Conservation (phyloP, 2,329 filamentous ascomycete genomes). For the Aciculosporium take region DNA sequence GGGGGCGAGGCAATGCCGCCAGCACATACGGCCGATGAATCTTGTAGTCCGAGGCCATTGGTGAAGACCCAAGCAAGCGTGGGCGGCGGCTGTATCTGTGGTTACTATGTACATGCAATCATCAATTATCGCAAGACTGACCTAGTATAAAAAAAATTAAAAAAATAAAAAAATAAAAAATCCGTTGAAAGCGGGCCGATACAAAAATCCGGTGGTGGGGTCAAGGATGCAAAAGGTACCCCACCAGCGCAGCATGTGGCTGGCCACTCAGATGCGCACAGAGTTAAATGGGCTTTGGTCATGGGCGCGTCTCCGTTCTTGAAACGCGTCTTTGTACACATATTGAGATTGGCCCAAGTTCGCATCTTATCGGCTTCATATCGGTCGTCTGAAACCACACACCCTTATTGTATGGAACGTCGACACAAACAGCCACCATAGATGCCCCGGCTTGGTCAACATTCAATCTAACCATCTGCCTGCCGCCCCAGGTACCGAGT, state of each 20-base stretch:
- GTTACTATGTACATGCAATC: too few species aligned
- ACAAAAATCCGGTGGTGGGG: slow-evolving; percentile 23
- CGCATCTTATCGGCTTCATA: background rate
- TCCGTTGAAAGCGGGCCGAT: slow-evolving; percentile 18
- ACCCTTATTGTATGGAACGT: too few species aligned
- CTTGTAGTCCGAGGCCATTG: slow-evolving; percentile 45
- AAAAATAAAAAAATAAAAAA: slow-evolving; percentile 26
- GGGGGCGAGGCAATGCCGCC: slow-evolving; percentile 42
- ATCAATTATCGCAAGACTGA: background rate
- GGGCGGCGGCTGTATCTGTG: background rate
- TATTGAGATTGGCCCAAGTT: background rate
- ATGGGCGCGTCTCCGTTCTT: slow-evolving; percentile 4
- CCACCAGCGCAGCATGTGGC: background rate
- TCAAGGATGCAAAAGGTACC: background rate
- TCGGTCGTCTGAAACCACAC: background rate
- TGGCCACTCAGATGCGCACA: slow-evolving; percentile 9
- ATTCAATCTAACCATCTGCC: background rate
- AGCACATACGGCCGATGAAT: slow-evolving; percentile 52
- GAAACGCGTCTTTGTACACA: slow-evolving; percentile 2
- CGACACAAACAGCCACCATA: background rate
- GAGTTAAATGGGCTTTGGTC: background rate
- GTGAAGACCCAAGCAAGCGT: slow-evolving; percentile 5
- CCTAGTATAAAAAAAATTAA: slow-evolving; percentile 22
- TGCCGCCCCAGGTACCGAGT: background rate
- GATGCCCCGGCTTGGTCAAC: background rate